Conservation (phyloP, 495 filamentous ascomycete species). For the Clohesyomyces aquaticus region DNA sequence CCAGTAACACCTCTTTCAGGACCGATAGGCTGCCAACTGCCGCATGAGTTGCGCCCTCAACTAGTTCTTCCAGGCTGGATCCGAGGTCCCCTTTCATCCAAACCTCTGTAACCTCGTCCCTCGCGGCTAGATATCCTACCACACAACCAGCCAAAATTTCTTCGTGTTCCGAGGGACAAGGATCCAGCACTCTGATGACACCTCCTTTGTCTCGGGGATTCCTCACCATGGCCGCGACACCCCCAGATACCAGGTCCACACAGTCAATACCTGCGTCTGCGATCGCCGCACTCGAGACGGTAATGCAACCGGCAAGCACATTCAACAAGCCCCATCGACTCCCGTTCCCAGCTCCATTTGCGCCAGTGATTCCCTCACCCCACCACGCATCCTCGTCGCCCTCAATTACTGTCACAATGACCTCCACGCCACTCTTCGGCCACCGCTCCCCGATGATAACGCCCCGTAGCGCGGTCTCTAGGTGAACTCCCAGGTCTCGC, state of each 20-base stretch:
- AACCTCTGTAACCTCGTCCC: conserved; percentile 90
- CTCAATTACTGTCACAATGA: conserved; percentile 89
- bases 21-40: conserved; percentile 63
- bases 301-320: conserved; percentile 89
- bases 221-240: conserved; percentile 78
- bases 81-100: conserved; percentile 84
- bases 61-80: conserved; percentile 56
- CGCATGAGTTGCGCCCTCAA: conserved; percentile 68
- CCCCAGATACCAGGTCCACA: conserved; percentile 85
- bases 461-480: conserved; percentile 87
- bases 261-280: conserved; percentile 96
- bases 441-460: conserved; percentile 89
- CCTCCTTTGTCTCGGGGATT: conserved; percentile 34
- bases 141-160: conserved; percentile 79
- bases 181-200: conserved; percentile 71
- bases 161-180: conserved; percentile 78
- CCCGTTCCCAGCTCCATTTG: conserved; percentile 36
- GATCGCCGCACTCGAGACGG: conserved; percentile 91
- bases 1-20: conserved; percentile 61
- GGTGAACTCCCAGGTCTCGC: conserved; percentile 85
- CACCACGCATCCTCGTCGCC: conserved; percentile 77
- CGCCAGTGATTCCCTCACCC: conserved; percentile 52
- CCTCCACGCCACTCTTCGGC: conserved; percentile 94
- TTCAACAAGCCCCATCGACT: conserved; percentile 80
- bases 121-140: conserved; percentile 82